Evolutionary conservation across 768 basidiomycete genomes (phyloP).

Genomic region (Boletus bicolor): DNA sequence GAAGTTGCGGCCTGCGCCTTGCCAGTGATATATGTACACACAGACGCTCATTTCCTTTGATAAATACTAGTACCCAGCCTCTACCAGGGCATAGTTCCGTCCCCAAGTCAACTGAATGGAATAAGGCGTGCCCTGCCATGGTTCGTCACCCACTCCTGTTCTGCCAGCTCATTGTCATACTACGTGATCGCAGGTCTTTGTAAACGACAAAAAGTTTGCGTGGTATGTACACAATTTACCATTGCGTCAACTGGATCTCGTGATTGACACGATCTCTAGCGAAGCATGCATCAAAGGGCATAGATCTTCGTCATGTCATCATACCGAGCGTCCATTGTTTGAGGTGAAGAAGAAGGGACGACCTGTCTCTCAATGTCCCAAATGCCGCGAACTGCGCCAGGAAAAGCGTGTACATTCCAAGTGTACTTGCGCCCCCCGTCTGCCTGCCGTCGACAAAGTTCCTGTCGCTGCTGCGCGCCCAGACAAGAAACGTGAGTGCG

Average conservation of each 20-base stretch:
- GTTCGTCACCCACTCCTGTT: conserved; percentile 11
- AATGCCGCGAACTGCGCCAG: conserved; percentile 79
- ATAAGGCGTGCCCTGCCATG: conserved; percentile 14
- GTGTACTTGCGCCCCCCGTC: conserved; percentile 61
- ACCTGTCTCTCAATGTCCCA: conserved; percentile 85
- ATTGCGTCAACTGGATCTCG: not conserved
- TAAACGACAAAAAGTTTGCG: conserved; percentile 71
- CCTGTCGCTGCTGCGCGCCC: conserved; percentile 33
- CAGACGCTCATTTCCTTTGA: not conserved
- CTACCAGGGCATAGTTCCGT: not conserved
- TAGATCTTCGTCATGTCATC: conserved; percentile 83
- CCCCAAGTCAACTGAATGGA: conserved; percentile 11
- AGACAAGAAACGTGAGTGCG: conserved; percentile 32
- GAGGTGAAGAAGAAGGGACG: conserved; percentile 93
- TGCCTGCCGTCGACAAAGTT: conserved; percentile 27
- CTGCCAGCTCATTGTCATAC: not conserved
- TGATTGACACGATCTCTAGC: conserved; percentile 39
- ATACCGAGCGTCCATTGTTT: conserved; percentile 85
- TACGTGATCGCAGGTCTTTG: conserved; percentile 50
- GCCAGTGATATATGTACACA: not conserved
- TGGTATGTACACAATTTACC: conserved; percentile 47
- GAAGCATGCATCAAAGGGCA: conserved; percentile 95
- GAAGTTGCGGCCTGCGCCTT: not conserved
- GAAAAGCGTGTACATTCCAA: conserved; percentile 80
- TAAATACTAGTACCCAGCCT: not conserved